Percentiles rank a stretch among this genome's conserved stretches.
phyloP scores from a whole-genome alignment of 805 yeast genomes.

The Candida ascalaphidarum region DNA sequence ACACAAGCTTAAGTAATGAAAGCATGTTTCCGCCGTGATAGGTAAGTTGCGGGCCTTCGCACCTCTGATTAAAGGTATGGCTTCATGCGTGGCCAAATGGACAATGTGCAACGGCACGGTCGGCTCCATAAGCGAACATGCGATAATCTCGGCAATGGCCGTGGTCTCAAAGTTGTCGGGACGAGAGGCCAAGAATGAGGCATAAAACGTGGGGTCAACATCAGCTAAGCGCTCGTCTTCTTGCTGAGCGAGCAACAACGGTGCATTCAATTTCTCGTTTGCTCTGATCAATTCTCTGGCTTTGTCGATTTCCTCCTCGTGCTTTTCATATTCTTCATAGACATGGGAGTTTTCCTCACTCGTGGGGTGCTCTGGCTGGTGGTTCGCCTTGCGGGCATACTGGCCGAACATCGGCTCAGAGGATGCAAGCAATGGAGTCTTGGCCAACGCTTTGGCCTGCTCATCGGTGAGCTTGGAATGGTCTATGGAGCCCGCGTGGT shows the following conservation, averaged over 20 bases:
- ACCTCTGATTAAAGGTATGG: constrained; percentile 59
- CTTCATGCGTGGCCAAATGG: constrained; percentile 81
- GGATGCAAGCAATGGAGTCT: constrained; percentile 47
- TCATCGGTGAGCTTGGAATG: constrained; percentile 33
- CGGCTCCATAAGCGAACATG: constrained; percentile 51
- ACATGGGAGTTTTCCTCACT: no score
- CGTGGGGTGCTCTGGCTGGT: neutral
- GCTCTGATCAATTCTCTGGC: no score
- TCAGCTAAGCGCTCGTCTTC: constrained; percentile 30
- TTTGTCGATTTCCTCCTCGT: no score
- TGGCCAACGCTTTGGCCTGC: constrained; percentile 47
- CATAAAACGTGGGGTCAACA: constrained; percentile 56
- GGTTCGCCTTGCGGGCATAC: constrained; percentile 32
- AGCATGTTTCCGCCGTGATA: constrained; percentile 86
- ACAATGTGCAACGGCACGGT: constrained; percentile 75
- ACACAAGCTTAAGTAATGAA: constrained; percentile 74
- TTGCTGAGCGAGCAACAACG: constrained; percentile 35
- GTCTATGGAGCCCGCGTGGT: constrained; percentile 13
- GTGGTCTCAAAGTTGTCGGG: constrained; percentile 85
- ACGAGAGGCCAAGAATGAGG: constrained; percentile 71
- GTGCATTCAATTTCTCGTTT: constrained; percentile 13
- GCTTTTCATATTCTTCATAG: no score
- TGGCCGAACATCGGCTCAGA: constrained; percentile 51
- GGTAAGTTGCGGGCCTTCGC: constrained; percentile 58
- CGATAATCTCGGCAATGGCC: constrained; percentile 68